Evolutionary conservation across 148 eudicot genomes (phyloP).

Genomic region (Rhododendron simsii): DNA sequence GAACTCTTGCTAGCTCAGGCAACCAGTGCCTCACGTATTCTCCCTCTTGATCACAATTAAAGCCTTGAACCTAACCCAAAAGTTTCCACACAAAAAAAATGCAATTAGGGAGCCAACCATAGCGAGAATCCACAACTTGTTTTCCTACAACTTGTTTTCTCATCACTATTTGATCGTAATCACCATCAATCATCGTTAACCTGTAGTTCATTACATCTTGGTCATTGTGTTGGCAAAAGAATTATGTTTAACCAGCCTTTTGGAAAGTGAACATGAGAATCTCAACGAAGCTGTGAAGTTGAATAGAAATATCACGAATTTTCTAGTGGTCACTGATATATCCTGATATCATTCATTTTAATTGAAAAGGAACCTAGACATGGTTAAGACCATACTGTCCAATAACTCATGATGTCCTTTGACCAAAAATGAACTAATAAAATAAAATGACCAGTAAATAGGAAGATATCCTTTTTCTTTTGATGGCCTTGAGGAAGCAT

Average conservation of each 20-base stretch:
- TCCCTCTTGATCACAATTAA: conserved; percentile 78
- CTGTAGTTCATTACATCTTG: neutral
- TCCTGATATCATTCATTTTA: neutral
- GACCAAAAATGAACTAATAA: neutral
- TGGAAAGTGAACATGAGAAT: neutral
- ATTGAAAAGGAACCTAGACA: neutral
- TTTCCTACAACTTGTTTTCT: conserved; percentile 9
- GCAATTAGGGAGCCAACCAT: neutral
- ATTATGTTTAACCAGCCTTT: neutral
- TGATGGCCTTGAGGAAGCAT: neutral
- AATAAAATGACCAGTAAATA: neutral
- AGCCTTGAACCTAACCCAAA: conserved; percentile 74
- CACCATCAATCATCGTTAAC: neutral
- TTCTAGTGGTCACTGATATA: neutral
- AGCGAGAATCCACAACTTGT: neutral
- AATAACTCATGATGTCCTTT: neutral
- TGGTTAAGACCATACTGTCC: neutral
- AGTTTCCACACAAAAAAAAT: neutral
- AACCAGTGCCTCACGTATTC: conserved; percentile 88
- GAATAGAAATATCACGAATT: neutral
- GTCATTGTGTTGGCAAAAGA: neutral
- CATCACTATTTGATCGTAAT: neutral
- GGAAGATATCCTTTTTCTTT: neutral
- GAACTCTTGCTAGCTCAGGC: conserved; percentile 93
- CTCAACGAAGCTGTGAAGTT: neutral